These are phyloP conservation scores for Ammopiptanthus mongolicus DNA, from an alignment of 306 rosid genomes.

Conservation along the genomic window DNA sequence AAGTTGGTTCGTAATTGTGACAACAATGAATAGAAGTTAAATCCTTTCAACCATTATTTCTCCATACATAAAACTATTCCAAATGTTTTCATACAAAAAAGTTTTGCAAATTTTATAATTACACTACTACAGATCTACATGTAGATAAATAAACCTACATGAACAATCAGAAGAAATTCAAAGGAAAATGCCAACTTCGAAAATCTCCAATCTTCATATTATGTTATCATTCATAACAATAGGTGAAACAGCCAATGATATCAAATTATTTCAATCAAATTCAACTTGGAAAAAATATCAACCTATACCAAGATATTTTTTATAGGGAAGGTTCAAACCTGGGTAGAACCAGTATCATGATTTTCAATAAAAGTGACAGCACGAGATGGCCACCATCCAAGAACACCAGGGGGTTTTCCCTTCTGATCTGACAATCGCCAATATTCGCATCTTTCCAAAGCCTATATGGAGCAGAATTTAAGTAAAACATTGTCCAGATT, in stretches of 20 bases:
- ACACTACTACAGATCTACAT: background rate
- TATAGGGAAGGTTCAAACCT: slow-evolving; percentile 46
- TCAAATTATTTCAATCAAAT: slow-evolving; percentile 1
- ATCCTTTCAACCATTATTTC: background rate
- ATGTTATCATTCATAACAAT: background rate
- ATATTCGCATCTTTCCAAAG: slow-evolving; percentile 83
- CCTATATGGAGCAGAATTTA: slow-evolving; percentile 30
- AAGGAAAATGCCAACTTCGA: background rate
- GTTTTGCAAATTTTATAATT: background rate
- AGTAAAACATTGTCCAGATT: background rate
- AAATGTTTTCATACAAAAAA: background rate
- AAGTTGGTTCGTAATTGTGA: too few relatives aligned
- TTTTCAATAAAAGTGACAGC: slow-evolving; percentile 97
- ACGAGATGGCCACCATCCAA: slow-evolving; percentile 99
- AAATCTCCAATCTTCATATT: background rate
- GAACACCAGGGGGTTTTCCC: slow-evolving; percentile 95
- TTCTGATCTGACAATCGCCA: slow-evolving; percentile 94
- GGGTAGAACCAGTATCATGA: slow-evolving; percentile 98
- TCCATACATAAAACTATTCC: background rate
- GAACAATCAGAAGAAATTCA: background rate
- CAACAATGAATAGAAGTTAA: background rate
- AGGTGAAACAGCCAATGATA: background rate
- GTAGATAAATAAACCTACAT: background rate
- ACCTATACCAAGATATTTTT: background rate
- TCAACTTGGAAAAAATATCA: background rate